phyloP scores from a whole-genome alignment of 192 early-diverging fungal species.

The Coemansia reversa region DNA sequence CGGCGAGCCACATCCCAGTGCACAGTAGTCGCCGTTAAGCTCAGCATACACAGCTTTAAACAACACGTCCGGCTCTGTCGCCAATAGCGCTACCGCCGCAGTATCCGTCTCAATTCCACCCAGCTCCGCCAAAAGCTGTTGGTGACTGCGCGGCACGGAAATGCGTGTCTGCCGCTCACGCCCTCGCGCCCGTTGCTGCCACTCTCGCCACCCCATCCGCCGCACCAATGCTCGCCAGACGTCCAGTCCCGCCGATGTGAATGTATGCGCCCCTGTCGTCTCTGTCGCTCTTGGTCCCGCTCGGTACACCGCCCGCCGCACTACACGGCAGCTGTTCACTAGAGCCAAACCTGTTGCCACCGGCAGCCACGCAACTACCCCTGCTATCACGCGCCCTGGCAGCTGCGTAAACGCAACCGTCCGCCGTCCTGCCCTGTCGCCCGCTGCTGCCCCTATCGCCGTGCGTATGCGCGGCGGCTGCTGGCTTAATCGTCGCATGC shows the following conservation, averaged over 20 bases:
- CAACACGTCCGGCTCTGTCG: constrained; percentile 34
- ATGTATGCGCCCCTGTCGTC: constrained; percentile 21
- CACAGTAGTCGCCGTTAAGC: constrained; percentile 20
- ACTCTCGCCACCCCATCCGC: constrained; percentile 42
- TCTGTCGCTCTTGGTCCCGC: constrained; percentile 10
- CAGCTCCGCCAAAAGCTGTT: constrained; percentile 18
- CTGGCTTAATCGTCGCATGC: neutral
- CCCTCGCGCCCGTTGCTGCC: constrained; percentile 31
- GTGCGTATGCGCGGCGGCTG: constrained; percentile 22
- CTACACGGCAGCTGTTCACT: constrained; percentile 37
- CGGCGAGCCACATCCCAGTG: constrained; percentile 16
- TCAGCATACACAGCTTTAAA: constrained; percentile 48
- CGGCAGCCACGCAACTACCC: constrained; percentile 26
- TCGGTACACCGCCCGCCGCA: constrained; percentile 38
- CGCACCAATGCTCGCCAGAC: constrained; percentile 39
- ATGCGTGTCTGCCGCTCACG: constrained; percentile 29
- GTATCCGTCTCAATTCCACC: constrained; percentile 29
- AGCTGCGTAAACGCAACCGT: constrained; percentile 19
- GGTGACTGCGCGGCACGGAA: constrained; percentile 27
- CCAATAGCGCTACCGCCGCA: constrained; percentile 28
- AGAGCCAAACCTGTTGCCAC: constrained; percentile 27
- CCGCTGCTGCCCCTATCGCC: neutral
- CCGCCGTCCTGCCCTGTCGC: neutral
- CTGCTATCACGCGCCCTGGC: constrained; percentile 24
- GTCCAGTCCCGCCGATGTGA: constrained; percentile 26